phyloP scores from a whole-genome alignment of 768 basidiomycete species.

The Cystobasidium tubakii region DNA sequence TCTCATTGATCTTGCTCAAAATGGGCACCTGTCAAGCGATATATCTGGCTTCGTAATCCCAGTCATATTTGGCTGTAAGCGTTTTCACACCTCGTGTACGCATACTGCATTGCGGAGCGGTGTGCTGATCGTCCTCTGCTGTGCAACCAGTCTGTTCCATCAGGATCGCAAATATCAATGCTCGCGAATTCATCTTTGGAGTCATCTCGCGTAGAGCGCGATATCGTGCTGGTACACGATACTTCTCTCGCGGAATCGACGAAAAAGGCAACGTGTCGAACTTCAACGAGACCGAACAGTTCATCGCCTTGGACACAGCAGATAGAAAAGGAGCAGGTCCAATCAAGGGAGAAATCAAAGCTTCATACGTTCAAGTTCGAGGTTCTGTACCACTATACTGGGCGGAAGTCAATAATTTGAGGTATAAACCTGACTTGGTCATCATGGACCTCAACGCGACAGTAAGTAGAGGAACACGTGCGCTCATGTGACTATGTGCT shows the following conservation, averaged over 20 bases:
- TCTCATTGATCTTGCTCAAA: constrained; percentile 57
- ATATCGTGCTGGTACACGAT: constrained; percentile 90
- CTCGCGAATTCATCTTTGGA: constrained; percentile 70
- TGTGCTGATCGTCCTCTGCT: constrained; percentile 9
- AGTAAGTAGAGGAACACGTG: constrained; percentile 53
- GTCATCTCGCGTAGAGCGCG: constrained; percentile 91
- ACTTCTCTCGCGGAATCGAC: constrained; percentile 91
- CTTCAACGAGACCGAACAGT: constrained; percentile 96
- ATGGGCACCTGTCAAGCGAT: not conserved
- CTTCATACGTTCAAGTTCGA: constrained; percentile 87
- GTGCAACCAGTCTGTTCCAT: constrained; percentile 76
- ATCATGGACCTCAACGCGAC: constrained; percentile 88
- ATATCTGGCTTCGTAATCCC: constrained; percentile 77
- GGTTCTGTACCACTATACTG: constrained; percentile 93
- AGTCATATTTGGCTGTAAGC: constrained; percentile 87
- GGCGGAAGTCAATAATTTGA: constrained; percentile 89
- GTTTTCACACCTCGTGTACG: not conserved
- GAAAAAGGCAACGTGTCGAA: constrained; percentile 84
- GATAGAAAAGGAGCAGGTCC: constrained; percentile 37
- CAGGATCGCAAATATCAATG: constrained; percentile 67
- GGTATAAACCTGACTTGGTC: constrained; percentile 93
- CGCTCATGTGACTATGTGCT: constrained; percentile 30
- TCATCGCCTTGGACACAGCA: constrained; percentile 64
- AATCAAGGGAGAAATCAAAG: constrained; percentile 50
- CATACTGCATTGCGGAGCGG: not conserved